Conservation (phyloP, 2,329 filamentous ascomycete species). For the Fusarium virguliforme region DNA sequence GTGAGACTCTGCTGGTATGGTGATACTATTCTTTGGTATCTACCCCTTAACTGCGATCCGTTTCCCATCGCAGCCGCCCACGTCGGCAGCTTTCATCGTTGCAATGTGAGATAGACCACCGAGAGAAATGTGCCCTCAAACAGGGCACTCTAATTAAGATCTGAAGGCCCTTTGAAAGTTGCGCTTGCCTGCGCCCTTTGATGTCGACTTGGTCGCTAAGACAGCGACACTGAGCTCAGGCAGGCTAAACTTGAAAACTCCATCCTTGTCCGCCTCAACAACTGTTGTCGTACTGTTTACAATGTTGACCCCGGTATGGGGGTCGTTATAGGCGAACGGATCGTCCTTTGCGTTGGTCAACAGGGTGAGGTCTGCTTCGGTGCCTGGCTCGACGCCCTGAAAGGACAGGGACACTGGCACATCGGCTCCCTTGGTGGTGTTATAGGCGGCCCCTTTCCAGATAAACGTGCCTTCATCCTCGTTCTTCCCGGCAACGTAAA, state of each 20-base stretch:
- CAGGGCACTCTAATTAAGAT: background rate
- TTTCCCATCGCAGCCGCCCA: background rate
- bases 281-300: constrained; percentile 61
- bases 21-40: background rate
- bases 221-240: constrained; percentile 72
- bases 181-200: background rate
- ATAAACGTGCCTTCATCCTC: constrained; percentile 60
- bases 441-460: constrained; percentile 70
- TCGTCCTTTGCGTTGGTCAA: constrained; percentile 60
- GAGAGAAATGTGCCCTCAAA: too few relatives aligned
- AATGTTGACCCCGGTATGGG: constrained; percentile 64
- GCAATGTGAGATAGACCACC: background rate
- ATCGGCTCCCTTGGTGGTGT: constrained; percentile 62
- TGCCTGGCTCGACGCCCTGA: constrained; percentile 60
- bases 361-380: constrained; percentile 62
- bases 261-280: constrained; percentile 62
- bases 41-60: background rate
- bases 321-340: constrained; percentile 63
- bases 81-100: background rate
- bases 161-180: constrained; percentile 12
- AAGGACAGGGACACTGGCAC: constrained; percentile 65
- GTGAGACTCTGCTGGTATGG: background rate
- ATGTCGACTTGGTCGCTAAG: constrained; percentile 60
- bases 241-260: constrained; percentile 67
- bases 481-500: constrained; percentile 66